Base-by-base conservation (phyloP, 495 filamentous ascomycete species). In the Peziza echinospora region DNA sequence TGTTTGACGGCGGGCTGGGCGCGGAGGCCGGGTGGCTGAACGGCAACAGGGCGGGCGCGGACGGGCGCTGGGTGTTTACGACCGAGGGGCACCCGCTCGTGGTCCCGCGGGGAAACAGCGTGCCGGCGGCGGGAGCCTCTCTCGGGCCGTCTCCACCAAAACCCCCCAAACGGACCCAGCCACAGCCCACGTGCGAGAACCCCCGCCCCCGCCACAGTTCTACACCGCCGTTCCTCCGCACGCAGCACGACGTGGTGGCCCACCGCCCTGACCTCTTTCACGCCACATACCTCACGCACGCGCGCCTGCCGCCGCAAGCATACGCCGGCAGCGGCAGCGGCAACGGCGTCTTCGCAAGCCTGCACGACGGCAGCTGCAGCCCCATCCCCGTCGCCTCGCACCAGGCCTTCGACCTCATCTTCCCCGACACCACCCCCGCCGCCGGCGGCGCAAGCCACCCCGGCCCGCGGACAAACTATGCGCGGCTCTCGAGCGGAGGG, bases 41-140 rank as follows among this genome's bases (percentile, higher is more conserved):
- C 80, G 21, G 96, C 89, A 0, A 91, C 96, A 63, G 89, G 86
- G 1, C 89, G n/a, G n/a, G n/a, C n/a, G 60, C 86, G 16, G 87
- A 94, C 62, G 77, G 76, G 3, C 71, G 85, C 1, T 85, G 82
- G 64, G 86, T 97, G 5, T 96, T 97, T 58, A 83, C 80, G 21
- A 97, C 89, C 0, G 89, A 97, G 63, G 89, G 86, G 1, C 89
- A 97, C 65, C 89, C 89, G 5, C 66, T 97, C 22, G 72, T 94
- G 16, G 78, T 97, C 46, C 89, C 83, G 13, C 52, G 53, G 26
- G 50, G 52, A 4, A 43, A 44, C 23, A 49, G 49, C 42, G 68
- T 58, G 58, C 63, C 3, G 6, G 19, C 13, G 30, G 19, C 13
- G 3, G 92, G 83, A 53, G 76, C 78, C 44, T 58, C 67, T 5